Percentiles rank a stretch among this genome's conserved stretches.
Evolutionary conservation across 495 filamentous ascomycete species (phyloP).

Genomic region (Aspergillus kassunensis): DNA sequence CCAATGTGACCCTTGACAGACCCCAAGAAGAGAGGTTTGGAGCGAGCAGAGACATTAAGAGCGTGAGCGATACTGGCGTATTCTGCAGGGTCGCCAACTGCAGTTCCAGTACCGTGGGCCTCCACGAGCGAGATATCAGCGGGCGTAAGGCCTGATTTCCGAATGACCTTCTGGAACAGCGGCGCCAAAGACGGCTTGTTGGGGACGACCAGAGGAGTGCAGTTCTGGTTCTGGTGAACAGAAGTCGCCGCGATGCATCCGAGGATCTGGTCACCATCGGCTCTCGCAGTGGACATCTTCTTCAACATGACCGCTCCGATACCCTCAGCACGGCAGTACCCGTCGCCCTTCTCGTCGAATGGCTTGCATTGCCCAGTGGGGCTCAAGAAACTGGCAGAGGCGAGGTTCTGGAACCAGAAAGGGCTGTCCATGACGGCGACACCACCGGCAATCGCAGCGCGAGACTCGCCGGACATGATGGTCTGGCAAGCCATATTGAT

Average conservation of each 20-base stretch:
- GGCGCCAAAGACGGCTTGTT: constrained; percentile 49
- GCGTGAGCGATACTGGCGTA: not conserved
- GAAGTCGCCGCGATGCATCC: constrained; percentile 34
- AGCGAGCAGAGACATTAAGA: not conserved
- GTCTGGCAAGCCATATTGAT: constrained; percentile 29
- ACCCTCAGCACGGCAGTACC: constrained; percentile 43
- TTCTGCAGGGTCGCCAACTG: constrained; percentile 36
- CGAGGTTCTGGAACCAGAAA: constrained; percentile 6
- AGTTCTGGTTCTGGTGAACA: constrained; percentile 27
- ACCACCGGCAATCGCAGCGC: constrained; percentile 31
- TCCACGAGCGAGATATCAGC: constrained; percentile 46
- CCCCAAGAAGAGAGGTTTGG: constrained; percentile 15
- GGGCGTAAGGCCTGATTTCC: constrained; percentile 29
- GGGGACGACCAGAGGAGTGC: constrained; percentile 53
- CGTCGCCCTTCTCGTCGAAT: constrained; percentile 24
- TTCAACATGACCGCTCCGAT: constrained; percentile 35
- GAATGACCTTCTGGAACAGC: constrained; percentile 50
- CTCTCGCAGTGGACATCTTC: constrained; percentile 26
- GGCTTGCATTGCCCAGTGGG: constrained; percentile 15
- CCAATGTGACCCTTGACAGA: constrained; percentile 49
- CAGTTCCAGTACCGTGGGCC: constrained; percentile 44
- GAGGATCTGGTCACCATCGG: constrained; percentile 35
- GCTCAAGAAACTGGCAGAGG: constrained; percentile 25
- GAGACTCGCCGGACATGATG: constrained; percentile 27
- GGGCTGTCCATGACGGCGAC: constrained; percentile 33